phyloP scores from a whole-genome alignment of 2,329 filamentous ascomycete species.

The Elsinoe ampelina region DNA sequence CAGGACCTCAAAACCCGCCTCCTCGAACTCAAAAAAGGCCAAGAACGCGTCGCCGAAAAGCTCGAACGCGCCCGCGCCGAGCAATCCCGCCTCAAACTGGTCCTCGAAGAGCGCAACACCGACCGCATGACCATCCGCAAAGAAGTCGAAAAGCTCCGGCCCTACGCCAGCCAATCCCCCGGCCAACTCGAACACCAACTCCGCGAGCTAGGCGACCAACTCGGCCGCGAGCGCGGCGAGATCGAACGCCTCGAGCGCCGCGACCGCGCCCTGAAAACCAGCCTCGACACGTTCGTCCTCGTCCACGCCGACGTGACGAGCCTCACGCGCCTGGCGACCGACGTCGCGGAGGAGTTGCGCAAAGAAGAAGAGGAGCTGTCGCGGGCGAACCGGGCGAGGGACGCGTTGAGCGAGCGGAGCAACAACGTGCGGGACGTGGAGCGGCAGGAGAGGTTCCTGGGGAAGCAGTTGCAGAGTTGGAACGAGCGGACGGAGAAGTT shows the following conservation, averaged over 20 bases:
- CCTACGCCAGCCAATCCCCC: conserved; percentile 86
- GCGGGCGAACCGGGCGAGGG: conserved; percentile 69
- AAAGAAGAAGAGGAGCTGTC: conserved; percentile 88
- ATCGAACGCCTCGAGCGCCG: conserved; percentile 83
- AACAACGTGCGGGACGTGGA: conserved; percentile 90
- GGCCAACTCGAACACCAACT: conserved; percentile 72
- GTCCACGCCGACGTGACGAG: conserved; percentile 77
- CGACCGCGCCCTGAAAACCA: conserved; percentile 83
- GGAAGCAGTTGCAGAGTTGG: conserved; percentile 77
- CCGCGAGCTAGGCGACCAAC: conserved; percentile 68
- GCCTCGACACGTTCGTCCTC: conserved; percentile 76
- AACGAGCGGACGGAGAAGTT: conserved; percentile 78
- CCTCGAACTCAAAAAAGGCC: conserved; percentile 68
- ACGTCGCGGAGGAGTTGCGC: conserved; percentile 71
- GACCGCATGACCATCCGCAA: conserved; percentile 63
- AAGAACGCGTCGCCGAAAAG: conserved; percentile 73
- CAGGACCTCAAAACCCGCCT: conserved; percentile 77
- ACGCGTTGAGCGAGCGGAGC: conserved; percentile 76
- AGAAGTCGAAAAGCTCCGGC: conserved; percentile 79
- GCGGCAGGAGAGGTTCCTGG: conserved; percentile 71
- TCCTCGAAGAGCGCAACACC: conserved; percentile 63
- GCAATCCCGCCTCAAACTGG: conserved; percentile 63
- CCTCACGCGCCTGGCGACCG: conserved; percentile 81
- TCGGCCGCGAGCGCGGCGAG: conserved; percentile 68
- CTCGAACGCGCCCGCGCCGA: conserved; percentile 75